A percentile compares a stretch with the other conserved stretches of the same genome.
These are phyloP conservation scores for Davidsoniella eucalypti DNA, from an alignment of 2,329 filamentous ascomycete species.

Conservation along the genomic window DNA sequence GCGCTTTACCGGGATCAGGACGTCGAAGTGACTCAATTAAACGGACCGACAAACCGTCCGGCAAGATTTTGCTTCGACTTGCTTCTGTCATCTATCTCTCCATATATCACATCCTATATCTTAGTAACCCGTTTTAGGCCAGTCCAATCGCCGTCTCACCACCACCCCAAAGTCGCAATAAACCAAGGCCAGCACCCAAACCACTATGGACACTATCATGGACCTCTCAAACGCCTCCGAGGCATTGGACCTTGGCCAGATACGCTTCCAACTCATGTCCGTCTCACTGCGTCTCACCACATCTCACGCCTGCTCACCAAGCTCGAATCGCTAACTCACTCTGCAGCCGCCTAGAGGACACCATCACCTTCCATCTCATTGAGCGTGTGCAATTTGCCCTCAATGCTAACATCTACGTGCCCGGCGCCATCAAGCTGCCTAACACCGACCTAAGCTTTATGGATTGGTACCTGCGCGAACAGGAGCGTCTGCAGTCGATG, in stretches of 20 bases:
- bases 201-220: constrained; percentile 71
- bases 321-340: constrained; percentile 1
- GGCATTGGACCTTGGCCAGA: constrained; percentile 78
- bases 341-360: constrained; percentile 84
- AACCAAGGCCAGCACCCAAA: not conserved
- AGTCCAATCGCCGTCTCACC: no score
- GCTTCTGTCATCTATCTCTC: not conserved
- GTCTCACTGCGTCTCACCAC: constrained; percentile 16
- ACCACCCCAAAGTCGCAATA: no score
- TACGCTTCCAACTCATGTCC: constrained; percentile 87
- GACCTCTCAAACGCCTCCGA: constrained; percentile 72
- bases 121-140: no score
- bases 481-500: constrained; percentile 79
- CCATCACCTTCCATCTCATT: constrained; percentile 91
- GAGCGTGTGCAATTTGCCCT: constrained; percentile 95
- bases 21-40: not conserved
- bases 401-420: constrained; percentile 71
- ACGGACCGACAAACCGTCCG: not conserved
- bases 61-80: not conserved
- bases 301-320: not conserved
- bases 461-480: constrained; percentile 84
- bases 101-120: no score
- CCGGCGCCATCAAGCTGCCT: constrained; percentile 67
- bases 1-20: not conserved
- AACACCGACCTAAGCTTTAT: constrained; percentile 61